Evolutionary conservation across 306 rosid species (phyloP).

Genomic region (Luffa aegyptiaca): DNA sequence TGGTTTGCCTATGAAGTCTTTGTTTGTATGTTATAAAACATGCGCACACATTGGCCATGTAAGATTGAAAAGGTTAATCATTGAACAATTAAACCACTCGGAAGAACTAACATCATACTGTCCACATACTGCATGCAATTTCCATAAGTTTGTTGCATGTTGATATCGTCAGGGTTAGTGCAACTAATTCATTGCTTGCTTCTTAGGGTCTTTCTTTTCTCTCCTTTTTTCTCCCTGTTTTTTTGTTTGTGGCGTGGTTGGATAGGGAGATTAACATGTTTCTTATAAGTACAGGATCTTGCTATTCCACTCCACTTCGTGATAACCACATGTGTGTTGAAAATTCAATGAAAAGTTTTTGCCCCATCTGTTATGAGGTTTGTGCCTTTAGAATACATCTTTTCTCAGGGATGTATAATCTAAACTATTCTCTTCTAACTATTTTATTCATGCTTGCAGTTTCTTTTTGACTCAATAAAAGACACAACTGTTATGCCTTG

Average conservation of each 20-base stretch:
- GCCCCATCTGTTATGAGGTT: slow-evolving; percentile 81
- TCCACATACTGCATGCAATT: neutral
- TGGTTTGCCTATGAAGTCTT: neutral
- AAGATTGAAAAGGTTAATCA: neutral
- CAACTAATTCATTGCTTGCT: neutral
- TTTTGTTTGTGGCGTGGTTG: neutral
- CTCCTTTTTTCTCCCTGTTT: neutral
- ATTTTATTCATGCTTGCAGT: slow-evolving; percentile 25
- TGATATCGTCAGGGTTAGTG: neutral
- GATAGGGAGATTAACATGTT: neutral
- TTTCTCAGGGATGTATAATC: neutral
- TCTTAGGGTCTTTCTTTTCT: neutral
- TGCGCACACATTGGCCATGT: neutral
- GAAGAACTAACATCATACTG: neutral
- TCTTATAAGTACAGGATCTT: slow-evolving; percentile 32
- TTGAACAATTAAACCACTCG: neutral
- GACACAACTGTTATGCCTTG: slow-evolving; percentile 39
- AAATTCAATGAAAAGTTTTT: slow-evolving; percentile 58
- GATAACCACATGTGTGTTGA: slow-evolving; percentile 62
- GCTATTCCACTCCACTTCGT: slow-evolving; percentile 33
- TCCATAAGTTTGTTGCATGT: neutral
- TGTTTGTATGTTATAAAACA: neutral
- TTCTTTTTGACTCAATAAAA: slow-evolving; percentile 63
- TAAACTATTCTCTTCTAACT: slow-evolving; percentile 18
- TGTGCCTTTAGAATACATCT: slow-evolving; percentile 17